A percentile compares a stretch with the other conserved stretches of the same genome.
phyloP scores from a whole-genome alignment of 2,329 filamentous ascomycete species.

The Lasiodiplodia hormozganensis region DNA sequence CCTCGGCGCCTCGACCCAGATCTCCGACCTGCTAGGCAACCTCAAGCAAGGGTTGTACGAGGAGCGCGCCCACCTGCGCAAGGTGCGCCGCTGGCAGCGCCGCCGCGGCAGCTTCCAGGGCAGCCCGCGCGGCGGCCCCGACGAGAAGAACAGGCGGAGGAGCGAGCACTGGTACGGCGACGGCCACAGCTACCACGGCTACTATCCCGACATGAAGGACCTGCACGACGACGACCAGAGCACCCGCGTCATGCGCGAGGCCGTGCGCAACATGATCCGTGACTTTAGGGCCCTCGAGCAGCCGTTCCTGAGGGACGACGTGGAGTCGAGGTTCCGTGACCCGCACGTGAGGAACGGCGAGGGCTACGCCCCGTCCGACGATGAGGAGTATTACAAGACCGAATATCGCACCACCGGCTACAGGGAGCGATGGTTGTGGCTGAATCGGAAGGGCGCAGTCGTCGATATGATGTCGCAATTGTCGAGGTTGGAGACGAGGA shows the following conservation, averaged over 20 bases:
- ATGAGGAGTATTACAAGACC: slow-evolving; percentile 38
- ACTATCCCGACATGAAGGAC: slow-evolving; percentile 30
- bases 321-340: slow-evolving; percentile 22
- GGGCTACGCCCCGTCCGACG: slow-evolving; percentile 38
- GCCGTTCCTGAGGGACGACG: slow-evolving; percentile 44
- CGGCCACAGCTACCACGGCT: slow-evolving; percentile 27
- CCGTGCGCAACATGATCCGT: slow-evolving; percentile 45
- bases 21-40: slow-evolving; percentile 49
- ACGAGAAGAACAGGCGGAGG: slow-evolving; percentile 29
- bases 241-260: slow-evolving; percentile 45
- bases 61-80: slow-evolving; percentile 46
- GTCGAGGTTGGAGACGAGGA: slow-evolving; percentile 46
- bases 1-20: slow-evolving; percentile 45
- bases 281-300: slow-evolving; percentile 47
- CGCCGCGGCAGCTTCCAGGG: slow-evolving; percentile 25
- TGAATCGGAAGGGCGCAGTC: slow-evolving; percentile 45
- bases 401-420: slow-evolving; percentile 46
- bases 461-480: slow-evolving; percentile 45
- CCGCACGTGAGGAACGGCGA: slow-evolving; percentile 31
- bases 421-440: slow-evolving; percentile 46
- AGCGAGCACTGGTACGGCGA: slow-evolving; percentile 36
- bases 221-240: slow-evolving; percentile 43
- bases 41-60: slow-evolving; percentile 51
- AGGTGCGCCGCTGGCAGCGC: slow-evolving; percentile 35
- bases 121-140: slow-evolving; percentile 24